Base-by-base conservation (phyloP, 306 rosid species). In the Herpetospermum pedunculosum region DNA sequence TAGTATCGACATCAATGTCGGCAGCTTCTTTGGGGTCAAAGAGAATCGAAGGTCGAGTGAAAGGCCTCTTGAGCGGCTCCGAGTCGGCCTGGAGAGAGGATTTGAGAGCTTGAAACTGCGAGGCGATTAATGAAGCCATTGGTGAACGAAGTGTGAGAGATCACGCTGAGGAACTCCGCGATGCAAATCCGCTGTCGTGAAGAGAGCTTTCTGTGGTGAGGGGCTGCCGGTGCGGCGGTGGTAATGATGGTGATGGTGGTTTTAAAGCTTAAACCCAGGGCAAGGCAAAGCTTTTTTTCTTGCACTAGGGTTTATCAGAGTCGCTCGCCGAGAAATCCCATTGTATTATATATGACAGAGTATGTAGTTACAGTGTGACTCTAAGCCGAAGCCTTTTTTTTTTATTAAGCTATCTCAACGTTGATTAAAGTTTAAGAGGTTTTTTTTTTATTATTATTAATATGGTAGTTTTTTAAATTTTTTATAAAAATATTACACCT, bases 1-100 rank as follows among this genome's bases (percentile, higher is more conserved):
- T 75, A 46, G 96, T 73, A 32, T 94, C 92, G 15, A 81, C 47
- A 30, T 83, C 90, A 32, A 81, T 79, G 47, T 94, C 98, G 2
- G 98, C 96, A 0, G 98, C 98, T 77, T 84, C 82, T 81, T 91
- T 89, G 46, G 96, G 89, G 52, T 91, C 91, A 73, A 79, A 89
- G 49, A 91, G 80, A 65, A 94, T 78, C 7, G 98, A 88, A 74
- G 98, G 92, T 1, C 98, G 92, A 65, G 91, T 87, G 84, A 84
- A 85, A 0, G 98, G 97, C 58, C 92, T 71, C 83, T 83, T 94
- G 26, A 53, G 81, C 58, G 84, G 89, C 48, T 88, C 86, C 5
- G 88, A 55, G 21, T 86, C 92, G 6, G 68, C 78, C 63, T 64
- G 91, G 13, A 74, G 78, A n/a, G 77, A 44, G 38, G 93, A 80